phyloP scores from a whole-genome alignment of 2,329 filamentous ascomycete species.

The Endothia cerciana region DNA sequence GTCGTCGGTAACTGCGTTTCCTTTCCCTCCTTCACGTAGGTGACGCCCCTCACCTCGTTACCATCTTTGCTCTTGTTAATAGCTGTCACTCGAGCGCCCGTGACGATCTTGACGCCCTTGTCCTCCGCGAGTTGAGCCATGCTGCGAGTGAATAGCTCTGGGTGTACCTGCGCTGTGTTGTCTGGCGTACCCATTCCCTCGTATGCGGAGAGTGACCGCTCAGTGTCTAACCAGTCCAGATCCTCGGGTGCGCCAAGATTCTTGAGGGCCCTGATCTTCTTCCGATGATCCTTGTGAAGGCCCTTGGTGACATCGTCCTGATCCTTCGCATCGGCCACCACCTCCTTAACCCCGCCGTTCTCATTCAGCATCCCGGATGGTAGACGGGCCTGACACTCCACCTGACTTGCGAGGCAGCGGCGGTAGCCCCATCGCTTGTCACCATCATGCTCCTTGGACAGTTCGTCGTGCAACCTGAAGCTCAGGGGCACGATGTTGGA shows the following conservation, averaged over 20 bases:
- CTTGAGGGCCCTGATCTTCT: slow-evolving; percentile 33
- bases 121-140: slow-evolving; percentile 72
- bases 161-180: slow-evolving; percentile 78
- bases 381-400: slow-evolving; percentile 24
- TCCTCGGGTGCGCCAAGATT: slow-evolving; percentile 53
- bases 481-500: slow-evolving; percentile 70
- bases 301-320: slow-evolving; percentile 23
- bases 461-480: slow-evolving; percentile 69
- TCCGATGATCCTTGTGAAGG: slow-evolving; percentile 33
- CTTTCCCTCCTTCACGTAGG: slow-evolving; percentile 28
- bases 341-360: neutral
- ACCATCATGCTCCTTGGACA: slow-evolving; percentile 70
- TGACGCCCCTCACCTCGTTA: slow-evolving; percentile 28
- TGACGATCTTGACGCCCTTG: slow-evolving; percentile 57
- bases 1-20: slow-evolving; percentile 33
- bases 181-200: slow-evolving; percentile 49
- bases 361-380: neutral
- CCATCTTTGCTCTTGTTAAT: slow-evolving; percentile 36
- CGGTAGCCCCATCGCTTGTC: slow-evolving; percentile 73
- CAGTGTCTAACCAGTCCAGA: slow-evolving; percentile 69
- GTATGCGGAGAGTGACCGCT: slow-evolving; percentile 48
- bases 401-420: slow-evolving; percentile 36
- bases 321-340: neutral
- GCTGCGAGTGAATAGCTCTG: slow-evolving; percentile 73
- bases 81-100: slow-evolving; percentile 36